Evolutionary conservation across 2,329 filamentous ascomycete species (phyloP).

Genomic region (Trichoderma asperellum): DNA sequence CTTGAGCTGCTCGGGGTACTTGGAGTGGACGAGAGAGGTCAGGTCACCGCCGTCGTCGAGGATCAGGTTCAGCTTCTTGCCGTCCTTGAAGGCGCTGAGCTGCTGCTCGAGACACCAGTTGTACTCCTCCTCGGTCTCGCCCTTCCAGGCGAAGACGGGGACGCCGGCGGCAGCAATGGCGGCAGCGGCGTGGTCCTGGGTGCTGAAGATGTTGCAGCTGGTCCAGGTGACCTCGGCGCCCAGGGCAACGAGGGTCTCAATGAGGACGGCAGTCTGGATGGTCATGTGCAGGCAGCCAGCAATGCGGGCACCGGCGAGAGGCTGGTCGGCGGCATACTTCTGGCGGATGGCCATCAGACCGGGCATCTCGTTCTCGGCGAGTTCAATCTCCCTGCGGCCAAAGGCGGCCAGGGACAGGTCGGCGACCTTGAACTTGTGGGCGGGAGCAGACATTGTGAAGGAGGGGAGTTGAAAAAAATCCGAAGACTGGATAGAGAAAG

Average conservation of each 20-base stretch:
- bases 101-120: conserved; percentile 99
- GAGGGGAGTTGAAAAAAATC: conserved; percentile 32
- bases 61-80: conserved; percentile 96
- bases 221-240: conserved; percentile 99
- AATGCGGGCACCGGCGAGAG: conserved; percentile 90
- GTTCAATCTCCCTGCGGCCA: conserved; percentile 97
- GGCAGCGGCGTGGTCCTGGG: conserved; percentile 96
- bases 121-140: conserved; percentile 99
- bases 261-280: conserved; percentile 98
- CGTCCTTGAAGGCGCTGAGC: conserved; percentile 93
- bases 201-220: conserved; percentile 99
- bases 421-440: conserved; percentile 95
- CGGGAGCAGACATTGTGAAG: conserved; percentile 71
- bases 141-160: conserved; percentile 78
- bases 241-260: conserved; percentile 93
- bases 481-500: conserved; percentile 1
- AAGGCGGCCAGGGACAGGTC: conserved; percentile 98
- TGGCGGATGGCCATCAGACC: conserved; percentile 93
- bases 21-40: conserved; percentile 92
- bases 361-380: conserved; percentile 96
- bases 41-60: conserved; percentile 98
- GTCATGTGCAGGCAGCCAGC: conserved; percentile 99
- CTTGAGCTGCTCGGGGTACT: conserved; percentile 98
- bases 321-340: conserved; percentile 93
- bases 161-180: conserved; percentile 94